A percentile compares a stretch with the other conserved stretches of the same genome.
These are phyloP conservation scores for Endoconidiophora polonica DNA, from an alignment of 2,329 filamentous ascomycete species.

Conservation along the genomic window DNA sequence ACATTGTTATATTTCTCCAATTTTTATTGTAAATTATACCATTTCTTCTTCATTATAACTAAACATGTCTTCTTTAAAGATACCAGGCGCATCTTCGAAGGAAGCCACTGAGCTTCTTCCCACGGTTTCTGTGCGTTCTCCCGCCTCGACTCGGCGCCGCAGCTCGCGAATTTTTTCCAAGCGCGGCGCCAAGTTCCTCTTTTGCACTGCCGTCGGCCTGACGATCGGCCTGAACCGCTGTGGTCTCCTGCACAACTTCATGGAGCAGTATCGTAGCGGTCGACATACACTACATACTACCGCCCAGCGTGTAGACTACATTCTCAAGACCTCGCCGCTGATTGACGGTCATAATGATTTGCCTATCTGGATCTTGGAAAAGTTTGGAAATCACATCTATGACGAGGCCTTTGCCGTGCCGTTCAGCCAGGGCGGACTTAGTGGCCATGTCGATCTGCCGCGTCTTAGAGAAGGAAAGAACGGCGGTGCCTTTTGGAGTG, in stretches of 20 bases:
- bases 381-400: conserved; percentile 66
- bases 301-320: conserved; percentile 3
- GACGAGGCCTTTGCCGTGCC: conserved; percentile 51
- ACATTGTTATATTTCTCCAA: too few relatives aligned
- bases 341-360: conserved; percentile 84
- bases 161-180: too few relatives aligned
- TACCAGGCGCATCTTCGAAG: too few relatives aligned
- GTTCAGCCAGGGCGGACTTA: conserved; percentile 55
- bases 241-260: too few relatives aligned
- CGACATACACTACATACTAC: background rate
- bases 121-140: too few relatives aligned
- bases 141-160: too few relatives aligned
- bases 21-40: too few relatives aligned
- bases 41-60: too few relatives aligned
- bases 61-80: too few relatives aligned
- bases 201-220: background rate
- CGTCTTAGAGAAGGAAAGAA: conserved; percentile 53
- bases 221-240: background rate
- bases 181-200: too few relatives aligned
- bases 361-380: conserved; percentile 49
- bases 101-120: too few relatives aligned
- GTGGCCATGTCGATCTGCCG: conserved; percentile 61
- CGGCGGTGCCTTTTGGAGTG: conserved; percentile 88
- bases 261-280: too few relatives aligned
- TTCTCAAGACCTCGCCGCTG: conserved; percentile 11